Evolutionary conservation across 2,329 filamentous ascomycete genomes (phyloP), one percentile per base, ranked within the genome.

Genomic region (Ophiosphaerella herpotricha): DNA sequence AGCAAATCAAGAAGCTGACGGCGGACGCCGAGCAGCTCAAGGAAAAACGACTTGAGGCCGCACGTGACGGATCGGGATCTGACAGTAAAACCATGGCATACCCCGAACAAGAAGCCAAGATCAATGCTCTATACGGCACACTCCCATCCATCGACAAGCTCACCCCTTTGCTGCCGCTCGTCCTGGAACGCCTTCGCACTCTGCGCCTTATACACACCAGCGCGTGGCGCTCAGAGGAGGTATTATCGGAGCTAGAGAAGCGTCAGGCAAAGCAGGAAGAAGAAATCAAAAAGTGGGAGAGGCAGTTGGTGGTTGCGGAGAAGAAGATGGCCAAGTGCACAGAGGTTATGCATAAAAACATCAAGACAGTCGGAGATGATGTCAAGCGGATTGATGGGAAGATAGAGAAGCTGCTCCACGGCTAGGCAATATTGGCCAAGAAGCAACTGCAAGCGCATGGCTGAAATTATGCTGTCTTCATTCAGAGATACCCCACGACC

Each of bases 101-200:
- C 48, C 79, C 81, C 7, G 91, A 96, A 62, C 89, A 95, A 63
- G 82, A 86, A 35, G 82, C 89, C 45, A 96, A 96, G 71, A 89
- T 99, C 70, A 94, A 96, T 58, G 90, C 92, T 1, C 82, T 99
- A 5, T 97, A 97, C 73, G 88, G 89, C 1, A 90, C 91, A 3
- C 78, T 99, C 13, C 88, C 91, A 1, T 94, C 90, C 0, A 94
- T 99, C 50, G 91, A 96, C 73, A 89, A 82, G 48, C 80, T 99
- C 7, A 83, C 90, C 5, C 94, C 94, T 1, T 80, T 96, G 14
- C 81, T 99, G 4, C 93, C 94, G 1, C 84, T 90, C 5, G 80
- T 97, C 8, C 80, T 99, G 9, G 91, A 97, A 64, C 84, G 94
- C 23, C 77, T 99, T 43, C 83, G 92, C 50, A 95, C 91, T 7